Base-by-base conservation (phyloP, 176 grass and related monocot genomes). In the Saccharum spontaneum region DNA sequence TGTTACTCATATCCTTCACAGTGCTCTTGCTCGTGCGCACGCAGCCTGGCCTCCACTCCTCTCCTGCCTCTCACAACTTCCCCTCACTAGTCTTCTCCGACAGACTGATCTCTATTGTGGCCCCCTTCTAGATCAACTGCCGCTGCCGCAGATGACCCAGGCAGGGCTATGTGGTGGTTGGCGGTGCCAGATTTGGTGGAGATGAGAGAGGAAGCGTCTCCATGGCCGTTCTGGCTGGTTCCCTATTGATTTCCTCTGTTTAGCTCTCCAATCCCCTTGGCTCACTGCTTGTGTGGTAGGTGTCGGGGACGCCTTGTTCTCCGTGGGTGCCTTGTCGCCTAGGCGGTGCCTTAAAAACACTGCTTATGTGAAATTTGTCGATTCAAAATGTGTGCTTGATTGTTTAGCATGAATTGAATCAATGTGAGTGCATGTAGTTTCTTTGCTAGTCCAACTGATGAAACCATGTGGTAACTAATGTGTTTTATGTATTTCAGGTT, bases 401-500 rank as follows among this genome's bases (percentile, higher is more conserved):
- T 15, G 22, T 69, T 75, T 34, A n/a, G 43, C 36, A 79, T 31
- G 33, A 73, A 63, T 49, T 76, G 22, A 70, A 52, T n/a, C 17
- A 69, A 34, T 62, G 65, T 55, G 10, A 69, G 23, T 30, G n/a
- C 6, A 2, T 45, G 5, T 17, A 70, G 13, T 75, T 75, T 46
- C 33, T 44, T 17, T 73, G 44, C 36, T 83, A 55, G 41, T 86
- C 1, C 70, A 54, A 78, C 0, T 26, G 26, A 30, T 73, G 44
- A 84, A 79, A 18, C 28, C 14, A 60, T 69, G 49, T 55, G 26
- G 38, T 81, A 36, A 41, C 81, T 71, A 20, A 63, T 71, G 3
- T 77, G 14, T 84, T 84, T 75, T 76, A 3, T 76, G 30, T 44
- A 20, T 87, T 43, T 67, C 59, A 91, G 89, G 85, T 84, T 87